Evolutionary conservation across 371 early-diverging fungal genomes (phyloP).

Genomic region (Mortierella sp.): DNA sequence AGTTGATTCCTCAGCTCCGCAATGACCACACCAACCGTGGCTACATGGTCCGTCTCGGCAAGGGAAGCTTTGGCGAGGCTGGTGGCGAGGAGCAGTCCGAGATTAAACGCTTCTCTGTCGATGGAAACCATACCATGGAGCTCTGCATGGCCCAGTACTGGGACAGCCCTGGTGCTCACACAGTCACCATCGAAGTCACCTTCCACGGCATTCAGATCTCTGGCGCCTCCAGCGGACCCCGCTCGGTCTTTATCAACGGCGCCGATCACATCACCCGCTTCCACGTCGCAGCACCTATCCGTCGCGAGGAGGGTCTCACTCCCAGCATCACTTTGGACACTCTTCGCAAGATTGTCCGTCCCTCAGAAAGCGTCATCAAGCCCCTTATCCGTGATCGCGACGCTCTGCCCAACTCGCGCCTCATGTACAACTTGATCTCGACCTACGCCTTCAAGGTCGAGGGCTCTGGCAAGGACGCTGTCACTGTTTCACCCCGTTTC

Average conservation of each 20-base stretch:
- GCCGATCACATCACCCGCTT: slow-evolving; percentile 75
- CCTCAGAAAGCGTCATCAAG: slow-evolving; percentile 71
- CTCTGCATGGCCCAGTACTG: slow-evolving; percentile 90
- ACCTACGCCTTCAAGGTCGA: slow-evolving; percentile 80
- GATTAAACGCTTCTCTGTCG: slow-evolving; percentile 73
- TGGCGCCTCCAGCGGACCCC: slow-evolving; percentile 61
- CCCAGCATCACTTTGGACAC: slow-evolving; percentile 71
- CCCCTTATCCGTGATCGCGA: slow-evolving; percentile 84
- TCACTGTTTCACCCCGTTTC: slow-evolving; percentile 71
- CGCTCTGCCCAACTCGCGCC: slow-evolving; percentile 74
- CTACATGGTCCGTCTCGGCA: slow-evolving; percentile 70
- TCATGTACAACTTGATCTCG: slow-evolving; percentile 79
- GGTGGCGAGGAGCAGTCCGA: slow-evolving; percentile 72
- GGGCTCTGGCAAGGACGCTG: slow-evolving; percentile 58
- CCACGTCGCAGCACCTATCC: slow-evolving; percentile 78
- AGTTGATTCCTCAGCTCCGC: slow-evolving; percentile 81
- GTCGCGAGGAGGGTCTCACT: slow-evolving; percentile 79
- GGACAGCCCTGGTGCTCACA: slow-evolving; percentile 82
- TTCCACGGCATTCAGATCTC: slow-evolving; percentile 87
- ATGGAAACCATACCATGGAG: slow-evolving; percentile 85
- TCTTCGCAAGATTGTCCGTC: slow-evolving; percentile 79
- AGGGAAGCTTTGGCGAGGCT: slow-evolving; percentile 74
- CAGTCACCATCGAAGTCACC: slow-evolving; percentile 76
- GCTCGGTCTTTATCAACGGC: slow-evolving; percentile 72
- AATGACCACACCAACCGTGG: slow-evolving; percentile 72